phyloP scores from a whole-genome alignment of 2,329 filamentous ascomycete species.

The Eurotiales sp. region DNA sequence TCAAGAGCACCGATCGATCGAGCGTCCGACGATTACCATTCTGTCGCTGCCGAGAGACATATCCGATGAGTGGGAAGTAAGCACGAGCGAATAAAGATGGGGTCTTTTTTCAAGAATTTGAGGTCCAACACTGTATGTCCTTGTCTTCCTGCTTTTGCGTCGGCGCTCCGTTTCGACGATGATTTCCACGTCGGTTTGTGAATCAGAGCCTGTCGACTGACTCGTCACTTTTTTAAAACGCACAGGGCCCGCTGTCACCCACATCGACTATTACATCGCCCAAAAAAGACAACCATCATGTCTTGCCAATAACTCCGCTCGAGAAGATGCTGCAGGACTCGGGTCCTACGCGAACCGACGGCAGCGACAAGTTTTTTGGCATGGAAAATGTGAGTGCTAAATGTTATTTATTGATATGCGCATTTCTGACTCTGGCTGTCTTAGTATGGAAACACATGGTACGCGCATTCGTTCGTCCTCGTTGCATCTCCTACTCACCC shows the following conservation, averaged over 20 bases:
- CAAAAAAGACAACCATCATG: slow-evolving; percentile 60
- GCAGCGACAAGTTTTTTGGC: slow-evolving; percentile 96
- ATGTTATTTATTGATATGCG: too few species aligned
- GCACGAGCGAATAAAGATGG: slow-evolving; percentile 27
- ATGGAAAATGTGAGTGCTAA: slow-evolving; percentile 81
- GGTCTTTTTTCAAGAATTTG: slow-evolving; percentile 38
- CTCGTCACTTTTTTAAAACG: slow-evolving; percentile 4
- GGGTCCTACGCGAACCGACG: slow-evolving; percentile 76
- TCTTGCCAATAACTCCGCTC: slow-evolving; percentile 55
- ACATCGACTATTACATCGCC: slow-evolving; percentile 43
- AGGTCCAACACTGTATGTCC: slow-evolving; percentile 36
- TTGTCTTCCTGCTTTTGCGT: background rate
- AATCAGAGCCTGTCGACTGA: too few species aligned
- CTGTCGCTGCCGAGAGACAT: background rate
- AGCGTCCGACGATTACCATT: background rate
- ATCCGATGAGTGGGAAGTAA: slow-evolving; percentile 4
- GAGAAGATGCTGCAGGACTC: slow-evolving; percentile 77
- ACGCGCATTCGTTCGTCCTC: slow-evolving; percentile 31
- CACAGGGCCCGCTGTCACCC: slow-evolving; percentile 47
- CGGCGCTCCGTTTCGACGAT: background rate
- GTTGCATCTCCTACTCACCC: background rate
- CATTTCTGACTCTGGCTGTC: slow-evolving; percentile 21
- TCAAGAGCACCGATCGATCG: too few species aligned
- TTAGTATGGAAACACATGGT: slow-evolving; percentile 98
- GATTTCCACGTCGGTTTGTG: slow-evolving; percentile 5